Conservation (phyloP, 2,329 filamentous ascomycete species). For the Curvularia sp. region DNA sequence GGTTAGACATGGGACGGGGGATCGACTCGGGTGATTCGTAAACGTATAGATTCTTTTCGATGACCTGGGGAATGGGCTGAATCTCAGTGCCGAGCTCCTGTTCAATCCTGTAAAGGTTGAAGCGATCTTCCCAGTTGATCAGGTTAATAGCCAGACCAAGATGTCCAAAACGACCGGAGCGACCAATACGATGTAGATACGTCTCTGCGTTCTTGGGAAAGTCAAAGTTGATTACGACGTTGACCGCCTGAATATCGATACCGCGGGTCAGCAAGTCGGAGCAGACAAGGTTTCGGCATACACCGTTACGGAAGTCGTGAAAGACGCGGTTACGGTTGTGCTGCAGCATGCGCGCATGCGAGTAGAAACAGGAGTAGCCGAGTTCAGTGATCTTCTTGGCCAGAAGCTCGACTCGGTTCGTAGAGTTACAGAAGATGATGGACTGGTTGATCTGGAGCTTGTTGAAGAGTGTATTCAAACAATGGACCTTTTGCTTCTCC, state of each 20-base stretch:
- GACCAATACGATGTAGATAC: slow-evolving; percentile 96
- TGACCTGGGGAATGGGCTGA: slow-evolving; percentile 89
- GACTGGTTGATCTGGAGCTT: slow-evolving; percentile 99
- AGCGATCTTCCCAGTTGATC: slow-evolving; percentile 99
- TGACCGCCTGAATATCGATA: slow-evolving; percentile 99
- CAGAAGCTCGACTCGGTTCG: slow-evolving; percentile 94
- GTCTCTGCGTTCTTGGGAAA: slow-evolving; percentile 99
- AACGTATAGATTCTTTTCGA: slow-evolving; percentile 98
- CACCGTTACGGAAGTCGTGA: slow-evolving; percentile 98
- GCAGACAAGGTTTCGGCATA: slow-evolving; percentile 97
- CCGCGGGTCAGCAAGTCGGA: slow-evolving; percentile 96
- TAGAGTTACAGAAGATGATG: slow-evolving; percentile 99
- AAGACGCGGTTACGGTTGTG: slow-evolving; percentile 97
- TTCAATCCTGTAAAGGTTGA: slow-evolving; percentile 99
- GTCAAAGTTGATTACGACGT: slow-evolving; percentile 99
- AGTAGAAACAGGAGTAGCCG: slow-evolving; percentile 99
- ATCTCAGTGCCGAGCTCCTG: slow-evolving; percentile 97
- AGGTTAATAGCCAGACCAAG: slow-evolving; percentile 97
- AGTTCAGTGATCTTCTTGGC: slow-evolving; percentile 99
- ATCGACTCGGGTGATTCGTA: slow-evolving; percentile 97
- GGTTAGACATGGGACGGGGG: slow-evolving; percentile 76
- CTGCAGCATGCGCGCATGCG: slow-evolving; percentile 97
- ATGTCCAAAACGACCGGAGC: slow-evolving; percentile 95
- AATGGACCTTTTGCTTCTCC: slow-evolving; percentile 99
- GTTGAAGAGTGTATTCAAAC: slow-evolving; percentile 97